A percentile compares a stretch with the other conserved stretches of the same genome.
Evolutionary conservation across 371 early-diverging fungal species (phyloP).

Genomic region (Dentiscutata heterogama): DNA sequence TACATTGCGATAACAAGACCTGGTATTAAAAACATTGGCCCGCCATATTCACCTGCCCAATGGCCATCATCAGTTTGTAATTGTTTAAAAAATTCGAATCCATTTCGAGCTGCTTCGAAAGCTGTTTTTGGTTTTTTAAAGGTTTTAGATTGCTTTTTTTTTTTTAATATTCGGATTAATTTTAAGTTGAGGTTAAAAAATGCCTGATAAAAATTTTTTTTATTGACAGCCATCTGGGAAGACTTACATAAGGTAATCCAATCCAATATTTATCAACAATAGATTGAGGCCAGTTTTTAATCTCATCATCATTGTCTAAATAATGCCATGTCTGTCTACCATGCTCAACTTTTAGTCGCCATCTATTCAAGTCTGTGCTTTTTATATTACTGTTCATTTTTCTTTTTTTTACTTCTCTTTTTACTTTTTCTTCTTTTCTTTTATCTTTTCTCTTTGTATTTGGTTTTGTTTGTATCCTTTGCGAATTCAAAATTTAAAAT

Average conservation of each 20-base stretch:
- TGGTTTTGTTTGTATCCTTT: too few relatives aligned
- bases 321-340: conserved; percentile 98
- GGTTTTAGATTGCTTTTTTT: conserved; percentile 61
- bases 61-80: conserved; percentile 97
- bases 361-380: conserved; percentile 75
- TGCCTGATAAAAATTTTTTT: too few relatives aligned
- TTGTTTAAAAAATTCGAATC: conserved; percentile 85
- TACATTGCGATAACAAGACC: conserved; percentile 90
- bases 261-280: conserved; percentile 91
- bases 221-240: neutral
- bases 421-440: too few relatives aligned
- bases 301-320: conserved; percentile 72
- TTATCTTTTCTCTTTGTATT: too few relatives aligned
- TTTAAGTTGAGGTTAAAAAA: too few relatives aligned
- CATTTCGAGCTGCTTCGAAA: conserved; percentile 85
- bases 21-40: conserved; percentile 96
- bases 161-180: neutral
- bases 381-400: neutral
- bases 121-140: conserved; percentile 70
- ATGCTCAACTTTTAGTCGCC: conserved; percentile 81
- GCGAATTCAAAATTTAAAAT: too few relatives aligned
- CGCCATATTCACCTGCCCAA: conserved; percentile 98
- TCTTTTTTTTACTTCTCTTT: too few relatives aligned
- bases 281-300: conserved; percentile 78
- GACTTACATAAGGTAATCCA: conserved; percentile 73